Conservation (phyloP, 768 basidiomycete species). For the Boletus rubescentipes region DNA sequence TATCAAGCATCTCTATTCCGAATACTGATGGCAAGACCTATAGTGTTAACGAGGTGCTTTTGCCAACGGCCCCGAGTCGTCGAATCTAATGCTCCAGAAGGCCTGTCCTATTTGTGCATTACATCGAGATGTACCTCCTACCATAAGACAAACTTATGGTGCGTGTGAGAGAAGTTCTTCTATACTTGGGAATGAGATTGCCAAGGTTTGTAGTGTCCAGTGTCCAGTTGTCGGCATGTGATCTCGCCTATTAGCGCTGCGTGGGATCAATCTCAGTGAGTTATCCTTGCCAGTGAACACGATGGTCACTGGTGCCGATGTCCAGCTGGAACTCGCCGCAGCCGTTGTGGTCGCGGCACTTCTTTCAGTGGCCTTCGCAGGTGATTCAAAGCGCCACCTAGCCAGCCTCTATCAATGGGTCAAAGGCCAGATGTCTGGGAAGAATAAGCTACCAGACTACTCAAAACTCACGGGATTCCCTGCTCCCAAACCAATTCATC, state of each 20-base stretch:
- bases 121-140: neutral
- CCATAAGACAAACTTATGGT: neutral
- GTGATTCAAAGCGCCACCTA: neutral
- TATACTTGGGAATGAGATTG: too few relatives aligned
- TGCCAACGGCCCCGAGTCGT: constrained; percentile 57
- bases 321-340: neutral
- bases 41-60: constrained; percentile 82
- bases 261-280: too few relatives aligned
- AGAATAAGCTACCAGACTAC: constrained; percentile 35
- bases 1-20: neutral
- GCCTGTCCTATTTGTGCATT: constrained; percentile 24
- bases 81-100: constrained; percentile 40
- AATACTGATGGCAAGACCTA: constrained; percentile 5
- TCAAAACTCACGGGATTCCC: constrained; percentile 45
- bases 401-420: constrained; percentile 6
- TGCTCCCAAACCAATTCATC: constrained; percentile 38
- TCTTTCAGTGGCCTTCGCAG: constrained; percentile 1
- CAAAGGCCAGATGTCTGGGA: neutral
- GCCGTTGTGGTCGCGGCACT: constrained; percentile 1
- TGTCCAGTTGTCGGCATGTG: too few relatives aligned
- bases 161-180: neutral
- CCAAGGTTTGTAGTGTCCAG: too few relatives aligned
- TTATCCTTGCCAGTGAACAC: neutral
- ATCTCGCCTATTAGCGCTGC: too few relatives aligned
- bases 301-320: constrained; percentile 5